Conservation (phyloP, 306 rosid species). For the Ormosia semicastrata region DNA sequence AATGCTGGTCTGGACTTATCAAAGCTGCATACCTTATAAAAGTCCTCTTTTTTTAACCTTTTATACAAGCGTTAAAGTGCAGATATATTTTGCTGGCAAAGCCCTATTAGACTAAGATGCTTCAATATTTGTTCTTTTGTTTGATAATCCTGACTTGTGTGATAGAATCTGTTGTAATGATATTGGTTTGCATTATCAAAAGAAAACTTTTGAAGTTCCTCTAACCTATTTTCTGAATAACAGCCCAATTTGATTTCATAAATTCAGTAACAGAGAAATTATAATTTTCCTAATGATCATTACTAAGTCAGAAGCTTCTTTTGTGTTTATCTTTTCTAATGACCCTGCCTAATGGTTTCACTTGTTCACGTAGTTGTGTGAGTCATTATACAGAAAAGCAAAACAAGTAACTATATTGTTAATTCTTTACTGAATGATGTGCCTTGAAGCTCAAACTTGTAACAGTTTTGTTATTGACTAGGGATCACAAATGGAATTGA, state of each 20-base stretch:
- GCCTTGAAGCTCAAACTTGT: conserved; percentile 15
- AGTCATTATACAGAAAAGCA: conserved; percentile 2
- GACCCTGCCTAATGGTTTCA: not conserved
- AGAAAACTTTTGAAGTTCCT: not conserved
- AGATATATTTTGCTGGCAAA: not conserved
- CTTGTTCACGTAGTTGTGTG: not conserved
- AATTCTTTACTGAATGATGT: conserved; percentile 5
- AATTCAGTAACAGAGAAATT: not conserved
- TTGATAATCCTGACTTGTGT: not conserved
- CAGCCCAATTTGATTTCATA: not conserved
- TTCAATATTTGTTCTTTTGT: not conserved
- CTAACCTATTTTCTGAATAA: not conserved
- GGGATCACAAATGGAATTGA: conserved; percentile 91
- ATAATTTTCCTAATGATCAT: not conserved
- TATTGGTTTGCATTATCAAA: conserved; percentile 2
- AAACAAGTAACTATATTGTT: not conserved
- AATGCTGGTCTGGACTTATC: not conserved
- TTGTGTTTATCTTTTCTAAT: not conserved
- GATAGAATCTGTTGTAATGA: not conserved
- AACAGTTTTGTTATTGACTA: conserved; percentile 28
- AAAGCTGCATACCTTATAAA: not conserved
- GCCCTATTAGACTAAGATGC: not conserved
- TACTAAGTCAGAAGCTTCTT: not conserved
- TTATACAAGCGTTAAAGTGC: not conserved
- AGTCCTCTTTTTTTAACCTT: not conserved